Conservation (phyloP, 1,284 basidiomycete species). For the Singerocomus inundabilis region DNA sequence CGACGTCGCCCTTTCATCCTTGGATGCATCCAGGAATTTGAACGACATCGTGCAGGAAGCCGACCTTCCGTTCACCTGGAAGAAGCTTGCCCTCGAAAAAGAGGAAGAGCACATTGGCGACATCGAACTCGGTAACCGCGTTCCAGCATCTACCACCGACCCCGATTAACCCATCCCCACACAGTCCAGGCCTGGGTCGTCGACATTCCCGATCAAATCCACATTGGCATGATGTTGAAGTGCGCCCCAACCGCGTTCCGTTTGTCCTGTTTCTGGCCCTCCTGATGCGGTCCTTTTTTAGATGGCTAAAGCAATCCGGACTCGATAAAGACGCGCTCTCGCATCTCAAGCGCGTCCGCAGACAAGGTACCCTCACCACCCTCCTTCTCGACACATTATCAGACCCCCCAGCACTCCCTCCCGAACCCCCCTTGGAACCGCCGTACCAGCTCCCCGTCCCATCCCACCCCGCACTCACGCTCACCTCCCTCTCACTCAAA, state of each 20-base stretch:
- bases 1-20: slow-evolving; percentile 26
- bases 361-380: slow-evolving; percentile 44
- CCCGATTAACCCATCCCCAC: slow-evolving; percentile 6
- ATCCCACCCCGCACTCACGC: slow-evolving; percentile 66
- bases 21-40: neutral
- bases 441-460: slow-evolving; percentile 71
- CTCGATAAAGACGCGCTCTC: slow-evolving; percentile 61
- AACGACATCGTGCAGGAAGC: slow-evolving; percentile 51
- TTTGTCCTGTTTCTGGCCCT: neutral
- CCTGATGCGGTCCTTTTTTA: slow-evolving; percentile 27
- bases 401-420: slow-evolving; percentile 37
- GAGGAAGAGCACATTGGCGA: slow-evolving; percentile 59
- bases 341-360: slow-evolving; percentile 81
- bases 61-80: slow-evolving; percentile 60
- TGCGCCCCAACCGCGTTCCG: slow-evolving; percentile 26
- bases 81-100: slow-evolving; percentile 51
- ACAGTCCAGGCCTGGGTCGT: slow-evolving; percentile 74
- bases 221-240: slow-evolving; percentile 67
- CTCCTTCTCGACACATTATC: slow-evolving; percentile 51
- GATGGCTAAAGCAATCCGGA: slow-evolving; percentile 62
- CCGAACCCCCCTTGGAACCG: slow-evolving; percentile 38
- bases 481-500: slow-evolving; percentile 65
- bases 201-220: slow-evolving; percentile 69
- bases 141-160: neutral
- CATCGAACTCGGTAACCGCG: slow-evolving; percentile 48